Evolutionary conservation across 805 yeast species (phyloP).

Genomic region (Ogataea naganishii): DNA sequence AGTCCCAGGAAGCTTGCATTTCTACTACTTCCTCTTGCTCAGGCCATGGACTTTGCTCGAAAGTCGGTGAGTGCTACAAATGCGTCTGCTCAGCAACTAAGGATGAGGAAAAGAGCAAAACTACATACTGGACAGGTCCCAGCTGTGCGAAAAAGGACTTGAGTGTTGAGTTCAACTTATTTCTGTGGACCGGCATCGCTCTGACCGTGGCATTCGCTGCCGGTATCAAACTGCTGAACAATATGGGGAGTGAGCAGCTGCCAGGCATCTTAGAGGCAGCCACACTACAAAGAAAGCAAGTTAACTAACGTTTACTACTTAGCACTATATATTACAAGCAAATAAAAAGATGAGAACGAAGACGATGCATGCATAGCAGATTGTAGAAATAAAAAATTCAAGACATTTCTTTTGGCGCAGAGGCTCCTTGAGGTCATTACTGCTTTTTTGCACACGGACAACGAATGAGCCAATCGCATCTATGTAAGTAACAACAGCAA

Average conservation of each 20-base stretch:
- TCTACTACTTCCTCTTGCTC: slow-evolving; percentile 39
- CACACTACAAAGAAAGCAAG: slow-evolving; percentile 33
- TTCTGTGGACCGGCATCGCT: slow-evolving; percentile 57
- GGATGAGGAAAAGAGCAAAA: slow-evolving; percentile 31
- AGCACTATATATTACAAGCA: too few species aligned
- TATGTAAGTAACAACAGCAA: too few species aligned
- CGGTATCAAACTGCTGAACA: slow-evolving; percentile 44
- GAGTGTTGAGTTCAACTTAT: slow-evolving; percentile 54
- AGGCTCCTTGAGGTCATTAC: too few species aligned
- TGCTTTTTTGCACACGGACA: too few species aligned
- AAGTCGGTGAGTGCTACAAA: slow-evolving; percentile 35
- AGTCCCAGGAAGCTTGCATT: slow-evolving; percentile 38
- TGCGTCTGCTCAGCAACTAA: slow-evolving; percentile 41
- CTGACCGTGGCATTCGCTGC: slow-evolving; percentile 34
- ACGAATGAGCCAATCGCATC: too few species aligned
- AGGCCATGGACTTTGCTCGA: slow-evolving; percentile 44
- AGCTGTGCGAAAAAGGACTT: slow-evolving; percentile 65
- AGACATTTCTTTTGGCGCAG: too few species aligned
- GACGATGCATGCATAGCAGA: too few species aligned
- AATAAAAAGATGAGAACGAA: too few species aligned
- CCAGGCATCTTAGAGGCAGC: slow-evolving; percentile 65
- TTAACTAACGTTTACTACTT: too few species aligned
- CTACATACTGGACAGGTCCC: slow-evolving; percentile 46
- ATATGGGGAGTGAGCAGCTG: slow-evolving; percentile 51
- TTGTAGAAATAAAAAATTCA: too few species aligned